These are phyloP conservation scores for Dendryphion nanum DNA, from an alignment of 2,329 filamentous ascomycete genomes.

Conservation along the genomic window DNA sequence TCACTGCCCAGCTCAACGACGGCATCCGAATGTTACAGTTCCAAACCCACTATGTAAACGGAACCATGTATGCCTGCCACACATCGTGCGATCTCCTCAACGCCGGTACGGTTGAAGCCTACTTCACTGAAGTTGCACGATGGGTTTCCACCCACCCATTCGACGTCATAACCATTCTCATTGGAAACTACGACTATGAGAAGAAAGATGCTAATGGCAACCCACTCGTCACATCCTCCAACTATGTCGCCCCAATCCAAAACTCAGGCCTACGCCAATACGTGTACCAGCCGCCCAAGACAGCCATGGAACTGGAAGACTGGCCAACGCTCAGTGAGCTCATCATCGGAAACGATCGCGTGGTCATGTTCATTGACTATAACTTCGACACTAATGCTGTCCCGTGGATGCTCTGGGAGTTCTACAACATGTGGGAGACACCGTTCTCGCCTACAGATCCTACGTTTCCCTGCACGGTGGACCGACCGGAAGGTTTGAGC, in stretches of 20 bases:
- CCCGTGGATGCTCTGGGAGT: conserved; percentile 86
- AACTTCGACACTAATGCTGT: conserved; percentile 71
- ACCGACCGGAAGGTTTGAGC: conserved; percentile 70
- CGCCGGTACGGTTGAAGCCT: conserved; percentile 73
- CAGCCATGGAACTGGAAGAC: conserved; percentile 72
- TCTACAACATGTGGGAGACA: conserved; percentile 88
- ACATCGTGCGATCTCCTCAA: conserved; percentile 82
- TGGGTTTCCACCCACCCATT: conserved; percentile 81
- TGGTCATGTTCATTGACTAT: conserved; percentile 43
- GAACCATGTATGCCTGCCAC: conserved; percentile 77
- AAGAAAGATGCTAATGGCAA: conserved; percentile 25
- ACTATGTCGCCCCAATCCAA: conserved; percentile 69
- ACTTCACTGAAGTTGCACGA: conserved; percentile 65
- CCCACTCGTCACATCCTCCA: conserved; percentile 58
- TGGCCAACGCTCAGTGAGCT: conserved; percentile 81
- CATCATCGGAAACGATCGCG: conserved; percentile 35
- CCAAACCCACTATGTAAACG: conserved; percentile 58
- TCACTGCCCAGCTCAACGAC: conserved; percentile 40
- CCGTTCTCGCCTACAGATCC: conserved; percentile 73
- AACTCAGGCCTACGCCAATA: conserved; percentile 71
- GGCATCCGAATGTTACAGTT: conserved; percentile 54
- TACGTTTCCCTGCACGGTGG: conserved; percentile 73
- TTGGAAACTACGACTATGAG: conserved; percentile 68
- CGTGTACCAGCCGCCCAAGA: conserved; percentile 71
- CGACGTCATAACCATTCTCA: conserved; percentile 84